These are phyloP conservation scores for Leucosporidium creatinivorum DNA, from an alignment of 768 basidiomycete genomes.

Conservation along the genomic window DNA sequence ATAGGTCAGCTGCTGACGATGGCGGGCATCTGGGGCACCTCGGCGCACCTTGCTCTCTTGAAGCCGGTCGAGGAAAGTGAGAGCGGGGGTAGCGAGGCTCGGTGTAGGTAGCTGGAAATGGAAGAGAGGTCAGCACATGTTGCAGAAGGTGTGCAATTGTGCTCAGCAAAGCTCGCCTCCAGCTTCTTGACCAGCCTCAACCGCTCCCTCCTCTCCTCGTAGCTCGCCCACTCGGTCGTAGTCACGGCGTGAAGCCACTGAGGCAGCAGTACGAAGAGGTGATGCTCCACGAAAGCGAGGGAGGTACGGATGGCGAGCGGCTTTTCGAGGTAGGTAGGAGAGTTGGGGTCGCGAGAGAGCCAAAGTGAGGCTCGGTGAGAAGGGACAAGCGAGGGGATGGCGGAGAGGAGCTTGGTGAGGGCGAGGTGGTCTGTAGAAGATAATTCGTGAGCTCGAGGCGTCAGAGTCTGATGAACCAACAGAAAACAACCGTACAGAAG, in stretches of 20 bases:
- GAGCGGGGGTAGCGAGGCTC: background rate
- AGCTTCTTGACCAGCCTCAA: background rate
- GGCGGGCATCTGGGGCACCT: no score
- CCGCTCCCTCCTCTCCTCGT: conserved; percentile 1
- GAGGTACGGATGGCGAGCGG: conserved; percentile 9
- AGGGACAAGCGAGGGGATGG: conserved; percentile 11
- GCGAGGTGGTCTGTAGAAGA: conserved; percentile 17
- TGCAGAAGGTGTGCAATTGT: background rate
- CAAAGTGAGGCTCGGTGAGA: conserved; percentile 19
- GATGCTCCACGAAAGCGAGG: conserved; percentile 25
- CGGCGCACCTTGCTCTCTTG: conserved; percentile 11
- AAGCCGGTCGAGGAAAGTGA: conserved; percentile 20
- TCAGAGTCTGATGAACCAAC: no score
- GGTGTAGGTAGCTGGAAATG: background rate
- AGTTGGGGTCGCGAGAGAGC: conserved; percentile 21
- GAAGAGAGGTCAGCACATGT: background rate
- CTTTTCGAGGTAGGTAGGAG: background rate
- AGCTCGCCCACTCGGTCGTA: conserved; percentile 1
- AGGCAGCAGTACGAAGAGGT: conserved; percentile 19
- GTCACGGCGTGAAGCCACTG: conserved; percentile 18
- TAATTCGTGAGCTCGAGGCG: background rate
- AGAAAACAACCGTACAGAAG: conserved; percentile 8
- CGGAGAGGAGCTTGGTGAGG: conserved; percentile 13
- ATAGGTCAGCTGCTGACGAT: no score
- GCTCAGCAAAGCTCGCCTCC: no score